Base-by-base conservation (phyloP, 768 basidiomycete genomes). In the Xerocomellus chrysenteron region DNA sequence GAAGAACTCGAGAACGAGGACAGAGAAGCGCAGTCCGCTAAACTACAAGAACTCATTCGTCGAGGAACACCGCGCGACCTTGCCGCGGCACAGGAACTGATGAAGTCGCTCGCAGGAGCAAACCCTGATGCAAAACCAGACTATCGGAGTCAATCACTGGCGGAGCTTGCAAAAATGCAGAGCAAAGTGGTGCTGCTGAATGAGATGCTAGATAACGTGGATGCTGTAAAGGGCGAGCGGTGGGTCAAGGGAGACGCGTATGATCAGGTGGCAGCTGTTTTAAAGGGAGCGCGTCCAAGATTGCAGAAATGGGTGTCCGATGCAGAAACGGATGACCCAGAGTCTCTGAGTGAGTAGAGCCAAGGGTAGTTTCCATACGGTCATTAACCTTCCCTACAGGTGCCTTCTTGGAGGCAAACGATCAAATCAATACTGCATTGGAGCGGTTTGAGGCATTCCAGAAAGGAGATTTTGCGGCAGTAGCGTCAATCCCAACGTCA, bases 261-360 rank as follows among this genome's bases (percentile, higher is more conserved):
- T 64, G 91, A 97, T 74, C 97, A 99, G 87, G 94, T 98, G 2
- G 90, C 96, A 0, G 75, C 83, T 1, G 86, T 96, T 39, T 82
- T 97, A 14, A 79, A 77, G 30, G 81, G 82, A 44, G 94, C 95
- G 2, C 82, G 94, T 46, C 97, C 97, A 0, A 98, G 90, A 76
- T 82, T 98, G 44, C 97, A 99, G 73, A 96, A 94, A 66, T 98
- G 97, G 96, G 91, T 98, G 55, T 92, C 90, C 11, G 94, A 98
- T 63, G 94, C 93, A 17, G 89, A 94, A 65, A 80, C 85, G 3
- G 88, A 94, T 40, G 93, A 95, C 72, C 84, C 92, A 4, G 93
- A 94, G 61, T 90, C 92, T 33, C 82, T 98, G 62, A 90, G 93
- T 94, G 65, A 57, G 82, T 73, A 33, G 26, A 10, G 8, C 19